phyloP scores from a whole-genome alignment of 2,329 filamentous ascomycete genomes.

The Ophiostoma quercus region DNA sequence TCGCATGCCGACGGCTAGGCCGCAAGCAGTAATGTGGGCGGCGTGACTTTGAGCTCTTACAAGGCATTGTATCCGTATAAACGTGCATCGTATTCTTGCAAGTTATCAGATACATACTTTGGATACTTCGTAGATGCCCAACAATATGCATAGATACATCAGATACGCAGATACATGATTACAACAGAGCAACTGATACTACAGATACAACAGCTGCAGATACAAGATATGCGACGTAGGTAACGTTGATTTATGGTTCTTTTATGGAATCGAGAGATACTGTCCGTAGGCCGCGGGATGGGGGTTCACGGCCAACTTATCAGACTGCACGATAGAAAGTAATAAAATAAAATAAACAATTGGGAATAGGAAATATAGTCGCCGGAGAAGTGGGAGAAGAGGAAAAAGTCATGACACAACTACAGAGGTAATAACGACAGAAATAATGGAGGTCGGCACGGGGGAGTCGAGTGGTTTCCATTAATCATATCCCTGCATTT shows the following conservation, averaged over 20 bases:
- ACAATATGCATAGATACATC: background rate
- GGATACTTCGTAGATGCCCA: background rate
- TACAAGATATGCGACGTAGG: background rate
- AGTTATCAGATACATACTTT: background rate
- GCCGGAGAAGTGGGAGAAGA: slow-evolving; percentile 3
- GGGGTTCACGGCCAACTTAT: background rate
- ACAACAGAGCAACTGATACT: background rate
- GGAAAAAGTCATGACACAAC: slow-evolving; percentile 3
- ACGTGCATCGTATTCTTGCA: background rate
- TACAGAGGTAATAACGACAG: background rate
- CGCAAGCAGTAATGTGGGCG: slow-evolving; percentile 3
- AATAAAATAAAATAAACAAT: slow-evolving; percentile 6
- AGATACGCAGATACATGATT: background rate
- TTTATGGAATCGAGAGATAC: background rate
- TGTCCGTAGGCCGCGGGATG: background rate
- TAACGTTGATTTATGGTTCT: slow-evolving; percentile 1
- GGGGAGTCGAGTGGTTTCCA: slow-evolving; percentile 9
- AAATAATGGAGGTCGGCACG: slow-evolving; percentile 13
- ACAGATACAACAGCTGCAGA: background rate
- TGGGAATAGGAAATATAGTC: background rate
- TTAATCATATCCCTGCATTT: slow-evolving; percentile 3
- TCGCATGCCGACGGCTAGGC: slow-evolving; percentile 10
- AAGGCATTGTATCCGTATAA: background rate
- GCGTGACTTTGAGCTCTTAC: background rate
- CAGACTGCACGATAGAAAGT: background rate